Conservation (phyloP, 176 grass and related monocot species). For the Oryza longistaminata region DNA sequence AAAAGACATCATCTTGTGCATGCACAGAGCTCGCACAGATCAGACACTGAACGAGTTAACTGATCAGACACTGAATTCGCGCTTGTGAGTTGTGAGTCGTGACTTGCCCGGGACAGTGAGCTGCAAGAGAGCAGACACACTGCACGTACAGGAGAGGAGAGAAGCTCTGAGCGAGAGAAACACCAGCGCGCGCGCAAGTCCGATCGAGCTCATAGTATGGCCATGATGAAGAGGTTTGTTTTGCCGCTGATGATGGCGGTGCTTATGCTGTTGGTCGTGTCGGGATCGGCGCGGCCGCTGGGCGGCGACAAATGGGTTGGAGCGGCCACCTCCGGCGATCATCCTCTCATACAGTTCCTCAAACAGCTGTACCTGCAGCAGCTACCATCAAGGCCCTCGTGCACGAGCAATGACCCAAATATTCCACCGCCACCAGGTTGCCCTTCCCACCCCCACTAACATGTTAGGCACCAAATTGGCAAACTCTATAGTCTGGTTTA, state of each 20-base stretch:
- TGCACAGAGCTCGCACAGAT: too few species aligned
- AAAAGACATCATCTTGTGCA: too few species aligned
- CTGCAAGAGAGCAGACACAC: neutral
- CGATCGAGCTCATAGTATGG: neutral
- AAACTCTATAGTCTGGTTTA: too few species aligned
- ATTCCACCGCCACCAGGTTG: neutral
- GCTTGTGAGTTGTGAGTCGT: too few species aligned
- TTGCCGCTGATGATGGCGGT: neutral
- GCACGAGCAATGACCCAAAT: neutral
- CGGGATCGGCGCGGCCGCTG: slow-evolving; percentile 18
- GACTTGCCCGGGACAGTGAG: neutral
- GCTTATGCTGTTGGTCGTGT: neutral
- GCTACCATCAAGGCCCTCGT: neutral
- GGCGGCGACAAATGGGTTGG: neutral
- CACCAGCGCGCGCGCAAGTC: neutral
- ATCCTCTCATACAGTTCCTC: neutral
- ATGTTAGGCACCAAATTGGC: neutral
- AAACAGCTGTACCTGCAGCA: slow-evolving; percentile 29
- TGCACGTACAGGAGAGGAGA: neutral
- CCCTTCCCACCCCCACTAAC: neutral
- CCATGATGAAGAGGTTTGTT: neutral
- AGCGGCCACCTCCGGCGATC: neutral
- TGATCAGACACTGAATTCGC: too few species aligned
- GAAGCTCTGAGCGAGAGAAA: neutral
- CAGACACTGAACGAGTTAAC: too few species aligned